A percentile compares a stretch with the other conserved stretches of the same genome.
These are phyloP conservation scores for Xylaria sp. DNA, from an alignment of 495 filamentous ascomycete species.

Conservation along the genomic window DNA sequence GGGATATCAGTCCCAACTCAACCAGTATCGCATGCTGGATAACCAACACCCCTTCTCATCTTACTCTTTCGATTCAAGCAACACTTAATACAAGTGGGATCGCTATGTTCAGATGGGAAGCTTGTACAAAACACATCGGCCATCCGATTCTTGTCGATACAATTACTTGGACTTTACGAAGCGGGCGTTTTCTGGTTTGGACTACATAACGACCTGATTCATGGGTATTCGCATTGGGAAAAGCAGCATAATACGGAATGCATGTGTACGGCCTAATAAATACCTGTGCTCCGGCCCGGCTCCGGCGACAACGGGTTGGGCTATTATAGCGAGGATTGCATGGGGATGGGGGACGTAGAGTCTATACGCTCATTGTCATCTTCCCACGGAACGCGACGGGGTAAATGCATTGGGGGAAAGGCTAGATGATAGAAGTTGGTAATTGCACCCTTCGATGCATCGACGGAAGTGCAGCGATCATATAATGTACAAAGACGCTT, in stretches of 20 bases:
- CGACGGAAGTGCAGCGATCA: neutral
- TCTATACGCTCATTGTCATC: neutral
- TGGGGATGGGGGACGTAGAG: neutral
- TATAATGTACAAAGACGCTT: conserved; percentile 20
- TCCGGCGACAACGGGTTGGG: conserved; percentile 6
- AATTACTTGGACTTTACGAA: conserved; percentile 27
- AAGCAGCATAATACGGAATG: conserved; percentile 22
- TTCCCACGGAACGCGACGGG: neutral
- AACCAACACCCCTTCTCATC: neutral
- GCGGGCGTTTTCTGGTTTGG: conserved; percentile 30
- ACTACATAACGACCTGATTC: conserved; percentile 22
- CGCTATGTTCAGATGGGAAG: conserved; percentile 8
- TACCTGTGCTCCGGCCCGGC: neutral
- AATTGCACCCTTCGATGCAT: neutral
- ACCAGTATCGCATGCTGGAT: neutral
- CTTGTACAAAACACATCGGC: conserved; percentile 28
- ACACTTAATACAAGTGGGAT: neutral
- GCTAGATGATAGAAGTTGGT: conserved; percentile 22
- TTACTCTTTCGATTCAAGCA: neutral
- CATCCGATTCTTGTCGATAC: conserved; percentile 27
- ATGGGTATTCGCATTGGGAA: conserved; percentile 25
- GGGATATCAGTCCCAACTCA: neutral
- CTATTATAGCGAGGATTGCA: conserved; percentile 13
- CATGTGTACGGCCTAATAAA: conserved; percentile 19
- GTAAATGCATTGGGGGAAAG: neutral